A percentile compares a stretch with the other conserved stretches of the same genome.
Evolutionary conservation across 2,329 filamentous ascomycete species (phyloP).

Genomic region (Esteya vermicola): DNA sequence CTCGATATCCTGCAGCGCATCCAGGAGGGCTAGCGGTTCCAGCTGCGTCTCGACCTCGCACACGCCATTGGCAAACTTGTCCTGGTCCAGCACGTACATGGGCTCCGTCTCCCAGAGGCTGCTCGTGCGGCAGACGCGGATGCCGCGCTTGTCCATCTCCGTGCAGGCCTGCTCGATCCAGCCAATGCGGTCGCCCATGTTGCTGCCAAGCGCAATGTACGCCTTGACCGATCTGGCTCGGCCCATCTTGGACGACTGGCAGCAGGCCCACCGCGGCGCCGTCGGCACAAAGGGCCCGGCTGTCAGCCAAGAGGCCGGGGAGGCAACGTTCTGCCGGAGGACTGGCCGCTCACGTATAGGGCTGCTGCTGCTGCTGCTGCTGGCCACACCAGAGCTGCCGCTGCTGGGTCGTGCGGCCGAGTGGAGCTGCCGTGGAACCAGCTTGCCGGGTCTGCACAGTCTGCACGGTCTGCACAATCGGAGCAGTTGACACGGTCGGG

Average conservation of each 20-base stretch:
- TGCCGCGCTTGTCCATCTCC: constrained; percentile 59
- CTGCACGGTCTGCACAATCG: too few relatives aligned
- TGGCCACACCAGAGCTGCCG: too few relatives aligned
- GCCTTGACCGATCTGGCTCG: constrained; percentile 25
- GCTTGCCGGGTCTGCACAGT: too few relatives aligned
- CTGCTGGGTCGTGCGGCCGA: too few relatives aligned
- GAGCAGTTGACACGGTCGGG: too few relatives aligned
- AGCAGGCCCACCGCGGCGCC: constrained; percentile 3
- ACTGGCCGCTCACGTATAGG: too few relatives aligned
- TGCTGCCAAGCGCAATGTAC: constrained; percentile 84
- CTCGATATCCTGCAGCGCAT: constrained; percentile 75
- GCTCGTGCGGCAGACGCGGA: constrained; percentile 68
- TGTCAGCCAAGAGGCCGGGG: too few relatives aligned
- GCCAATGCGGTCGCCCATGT: constrained; percentile 70
- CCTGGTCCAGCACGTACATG: constrained; percentile 91
- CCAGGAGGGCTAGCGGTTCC: constrained; percentile 59
- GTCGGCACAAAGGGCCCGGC: constrained; percentile 2
- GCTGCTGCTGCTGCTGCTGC: too few relatives aligned
- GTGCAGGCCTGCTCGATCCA: constrained; percentile 76
- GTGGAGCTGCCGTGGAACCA: too few relatives aligned
- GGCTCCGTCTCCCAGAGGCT: constrained; percentile 87
- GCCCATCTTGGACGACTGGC: constrained; percentile 1
- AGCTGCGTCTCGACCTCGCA: constrained; percentile 79
- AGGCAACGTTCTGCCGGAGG: too few relatives aligned
- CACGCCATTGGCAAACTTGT: constrained; percentile 78